Conservation (phyloP, 2,329 filamentous ascomycete genomes). For the Fusarium sp. region DNA sequence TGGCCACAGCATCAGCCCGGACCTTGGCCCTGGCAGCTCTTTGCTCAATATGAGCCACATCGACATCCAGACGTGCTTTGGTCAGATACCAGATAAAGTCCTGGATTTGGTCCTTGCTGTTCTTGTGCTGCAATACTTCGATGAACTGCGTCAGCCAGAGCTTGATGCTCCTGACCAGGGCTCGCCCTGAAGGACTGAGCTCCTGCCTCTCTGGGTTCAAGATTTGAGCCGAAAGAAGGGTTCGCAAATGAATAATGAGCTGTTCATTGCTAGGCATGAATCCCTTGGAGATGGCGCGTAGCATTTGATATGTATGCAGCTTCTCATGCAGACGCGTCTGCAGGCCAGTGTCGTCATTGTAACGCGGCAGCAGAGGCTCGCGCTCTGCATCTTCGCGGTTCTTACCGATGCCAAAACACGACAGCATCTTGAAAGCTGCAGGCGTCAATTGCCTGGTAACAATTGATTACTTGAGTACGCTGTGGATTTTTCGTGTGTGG, state of each 20-base stretch:
- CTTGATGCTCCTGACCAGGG: constrained; percentile 79
- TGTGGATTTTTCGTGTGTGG: not conserved
- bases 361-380: constrained; percentile 85
- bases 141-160: constrained; percentile 85
- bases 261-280: constrained; percentile 96
- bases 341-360: constrained; percentile 83
- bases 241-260: constrained; percentile 82
- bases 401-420: constrained; percentile 74
- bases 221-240: constrained; percentile 81
- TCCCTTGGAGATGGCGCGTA: constrained; percentile 83
- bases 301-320: constrained; percentile 93
- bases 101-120: constrained; percentile 86
- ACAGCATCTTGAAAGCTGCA: constrained; percentile 62
- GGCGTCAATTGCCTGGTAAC: not conserved
- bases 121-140: constrained; percentile 86
- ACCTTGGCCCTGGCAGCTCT: constrained; percentile 51
- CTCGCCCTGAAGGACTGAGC: constrained; percentile 82
- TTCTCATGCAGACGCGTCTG: constrained; percentile 88
- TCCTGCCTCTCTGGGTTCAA: constrained; percentile 79
- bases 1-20: constrained; percentile 54
- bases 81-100: constrained; percentile 90
- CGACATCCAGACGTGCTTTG: constrained; percentile 73
- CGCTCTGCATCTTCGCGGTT: constrained; percentile 70
- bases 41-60: constrained; percentile 50
- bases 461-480: not conserved